Base-by-base conservation (phyloP, 1,284 basidiomycete genomes). In the Earliella scabrosa region DNA sequence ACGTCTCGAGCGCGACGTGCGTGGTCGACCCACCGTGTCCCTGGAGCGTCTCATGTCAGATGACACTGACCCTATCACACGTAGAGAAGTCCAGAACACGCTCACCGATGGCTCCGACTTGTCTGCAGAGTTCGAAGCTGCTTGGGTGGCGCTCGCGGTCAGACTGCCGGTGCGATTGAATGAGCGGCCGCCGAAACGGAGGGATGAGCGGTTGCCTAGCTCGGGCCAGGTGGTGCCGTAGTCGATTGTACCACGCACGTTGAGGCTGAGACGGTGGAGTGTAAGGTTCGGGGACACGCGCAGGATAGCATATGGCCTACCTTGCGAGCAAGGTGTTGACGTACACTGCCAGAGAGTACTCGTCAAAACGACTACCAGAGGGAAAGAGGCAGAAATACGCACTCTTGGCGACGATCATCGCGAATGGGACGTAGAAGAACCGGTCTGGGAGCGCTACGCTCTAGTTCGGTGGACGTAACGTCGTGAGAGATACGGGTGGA, bases 271-370 rank as follows among this genome's bases (percentile, higher is more conserved):
- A 13, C 18, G 3, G 6, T 26, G 11, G 11, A n/a, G 4, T 27
- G 23, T 13, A 26, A 1, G 41, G 27, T 14, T 14, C 18, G 21
- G 23, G 2, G 9, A 43, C 6, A n/a, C n/a, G n/a, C n/a, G n/a
- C n/a, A n/a, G n/a, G 18, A 38, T 4, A 8, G 6, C 14, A 10
- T 1, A 7, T 14, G 23, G 27, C 13, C 10, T 43, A 45, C 44
- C 44, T 45, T 11, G 44, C 44, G 9, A 45, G 44, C 9, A 34
- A n/a, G 16, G 44, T 45, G 44, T 45, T 45, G 44, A 45, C 44
- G 18, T 45, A 45, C 29, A 32, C 44, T 45, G 43, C 16, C 21
- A 13, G 18, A 14, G 8, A n/a, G 36, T 40, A 7, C 18, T 16
- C 10, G 13, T 11, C n/a, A 9, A 13, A 21, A 14, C 32, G 21